Evolutionary conservation across 305 asterid species (phyloP).

Genomic region (Solanum hybrid): DNA sequence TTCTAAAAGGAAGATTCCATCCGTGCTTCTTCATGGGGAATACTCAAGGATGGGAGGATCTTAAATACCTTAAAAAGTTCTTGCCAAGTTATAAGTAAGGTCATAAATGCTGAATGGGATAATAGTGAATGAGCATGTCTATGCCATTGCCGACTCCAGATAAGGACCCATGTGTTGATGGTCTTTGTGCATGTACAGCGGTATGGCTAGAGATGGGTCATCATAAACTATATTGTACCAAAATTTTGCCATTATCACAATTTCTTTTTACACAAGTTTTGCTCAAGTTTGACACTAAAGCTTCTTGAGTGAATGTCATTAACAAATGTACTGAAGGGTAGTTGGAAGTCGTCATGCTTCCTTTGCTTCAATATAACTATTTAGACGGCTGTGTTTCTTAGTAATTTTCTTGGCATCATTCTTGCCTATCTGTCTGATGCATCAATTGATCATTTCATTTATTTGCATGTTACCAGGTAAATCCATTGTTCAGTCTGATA

Average conservation of each 20-base stretch:
- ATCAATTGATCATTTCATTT: slow-evolving; percentile 9
- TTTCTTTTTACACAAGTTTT: neutral
- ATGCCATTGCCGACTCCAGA: neutral
- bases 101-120: neutral
- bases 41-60: neutral
- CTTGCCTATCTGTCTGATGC: neutral
- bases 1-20: neutral
- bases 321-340: neutral
- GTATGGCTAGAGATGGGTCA: neutral
- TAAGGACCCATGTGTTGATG: neutral
- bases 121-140: neutral
- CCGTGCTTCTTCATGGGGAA: neutral
- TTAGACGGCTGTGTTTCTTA: neutral
- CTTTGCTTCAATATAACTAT: neutral
- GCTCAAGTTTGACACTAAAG: neutral
- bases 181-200: neutral
- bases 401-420: neutral
- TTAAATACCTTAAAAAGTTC: neutral
- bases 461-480: slow-evolving; percentile 32
- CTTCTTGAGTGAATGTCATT: neutral
- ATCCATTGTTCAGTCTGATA: slow-evolving; percentile 56
- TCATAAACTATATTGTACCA: neutral
- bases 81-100: neutral
- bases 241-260: neutral
- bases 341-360: neutral